phyloP scores from a whole-genome alignment of 805 yeast species.

The Saccharomycopsis oosterbeekiorum region DNA sequence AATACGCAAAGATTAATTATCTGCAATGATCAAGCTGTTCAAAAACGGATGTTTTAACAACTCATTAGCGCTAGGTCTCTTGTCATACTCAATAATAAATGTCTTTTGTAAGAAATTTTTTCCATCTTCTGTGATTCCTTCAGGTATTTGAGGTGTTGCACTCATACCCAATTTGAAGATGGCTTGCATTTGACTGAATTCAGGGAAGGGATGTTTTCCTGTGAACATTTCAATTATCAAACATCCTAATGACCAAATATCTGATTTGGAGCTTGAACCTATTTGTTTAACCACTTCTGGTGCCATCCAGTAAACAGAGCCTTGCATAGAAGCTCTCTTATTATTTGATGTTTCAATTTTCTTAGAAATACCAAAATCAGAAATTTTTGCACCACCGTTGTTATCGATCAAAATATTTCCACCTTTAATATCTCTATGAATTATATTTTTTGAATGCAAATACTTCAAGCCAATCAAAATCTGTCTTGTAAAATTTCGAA shows the following conservation, averaged over 20 bases:
- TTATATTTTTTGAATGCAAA: slow-evolving; percentile 46
- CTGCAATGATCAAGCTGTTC: slow-evolving; percentile 18
- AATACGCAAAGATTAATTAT: neutral
- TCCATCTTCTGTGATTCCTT: slow-evolving; percentile 57
- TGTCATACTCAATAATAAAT: slow-evolving; percentile 64
- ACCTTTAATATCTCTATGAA: slow-evolving; percentile 58
- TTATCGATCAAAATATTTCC: slow-evolving; percentile 53
- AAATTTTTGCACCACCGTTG: slow-evolving; percentile 51
- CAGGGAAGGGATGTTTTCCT: slow-evolving; percentile 93
- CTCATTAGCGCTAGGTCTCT: slow-evolving; percentile 66
- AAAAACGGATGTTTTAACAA: slow-evolving; percentile 57
- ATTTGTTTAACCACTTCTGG: slow-evolving; percentile 96
- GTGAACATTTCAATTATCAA: slow-evolving; percentile 91
- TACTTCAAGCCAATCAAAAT: slow-evolving; percentile 46
- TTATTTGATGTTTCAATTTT: slow-evolving; percentile 24
- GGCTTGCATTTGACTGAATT: slow-evolving; percentile 93
- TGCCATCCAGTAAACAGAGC: slow-evolving; percentile 98
- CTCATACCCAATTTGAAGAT: slow-evolving; percentile 87
- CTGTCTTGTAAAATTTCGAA: slow-evolving; percentile 45
- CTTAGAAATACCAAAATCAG: slow-evolving; percentile 59
- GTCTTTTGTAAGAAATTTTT: slow-evolving; percentile 53
- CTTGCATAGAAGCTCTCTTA: slow-evolving; percentile 44
- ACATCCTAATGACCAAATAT: slow-evolving; percentile 97
- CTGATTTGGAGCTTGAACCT: slow-evolving; percentile 85
- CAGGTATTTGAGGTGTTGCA: slow-evolving; percentile 70